A percentile compares a stretch with the other conserved stretches of the same genome.
phyloP scores from a whole-genome alignment of 208 protist species.

The Acanthamoeba lenticulata region DNA sequence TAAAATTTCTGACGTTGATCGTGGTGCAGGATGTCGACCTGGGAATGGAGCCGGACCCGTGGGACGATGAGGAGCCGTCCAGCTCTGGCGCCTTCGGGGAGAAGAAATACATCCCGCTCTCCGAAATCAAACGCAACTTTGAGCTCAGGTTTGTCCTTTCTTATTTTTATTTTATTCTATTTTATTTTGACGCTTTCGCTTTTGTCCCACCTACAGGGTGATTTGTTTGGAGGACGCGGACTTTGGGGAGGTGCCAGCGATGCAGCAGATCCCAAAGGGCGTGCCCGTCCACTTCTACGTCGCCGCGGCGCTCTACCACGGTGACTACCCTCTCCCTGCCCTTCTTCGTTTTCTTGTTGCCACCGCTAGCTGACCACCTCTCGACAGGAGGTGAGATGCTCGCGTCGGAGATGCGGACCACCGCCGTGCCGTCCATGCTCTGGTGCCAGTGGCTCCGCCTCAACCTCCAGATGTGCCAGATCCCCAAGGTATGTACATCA shows the following conservation, averaged over 20 bases:
- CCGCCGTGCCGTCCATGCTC: background rate
- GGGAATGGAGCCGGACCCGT: background rate
- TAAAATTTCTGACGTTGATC: too few relatives aligned
- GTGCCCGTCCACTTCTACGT: background rate
- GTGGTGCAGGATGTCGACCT: background rate
- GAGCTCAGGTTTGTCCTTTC: background rate
- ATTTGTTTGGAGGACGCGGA: conserved; percentile 12
- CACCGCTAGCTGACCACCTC: too few relatives aligned
- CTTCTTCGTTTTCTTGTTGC: background rate
- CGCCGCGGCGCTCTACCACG: background rate
- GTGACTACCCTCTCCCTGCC: background rate
- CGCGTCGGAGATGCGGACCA: background rate
- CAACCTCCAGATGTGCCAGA: conserved; percentile 7
- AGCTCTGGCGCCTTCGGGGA: background rate
- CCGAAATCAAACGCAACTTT: conserved; percentile 27
- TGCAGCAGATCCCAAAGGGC: conserved; percentile 20
- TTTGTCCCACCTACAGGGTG: background rate
- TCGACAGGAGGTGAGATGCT: background rate
- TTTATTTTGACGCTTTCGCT: too few relatives aligned
- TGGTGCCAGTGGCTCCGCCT: background rate
- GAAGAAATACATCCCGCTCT: background rate
- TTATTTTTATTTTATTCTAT: background rate
- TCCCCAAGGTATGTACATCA: background rate
- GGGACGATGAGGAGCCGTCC: background rate
- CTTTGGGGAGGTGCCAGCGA: background rate